Conservation (phyloP, 1,284 basidiomycete species). For the Rhodotorula mucilaginosa region DNA sequence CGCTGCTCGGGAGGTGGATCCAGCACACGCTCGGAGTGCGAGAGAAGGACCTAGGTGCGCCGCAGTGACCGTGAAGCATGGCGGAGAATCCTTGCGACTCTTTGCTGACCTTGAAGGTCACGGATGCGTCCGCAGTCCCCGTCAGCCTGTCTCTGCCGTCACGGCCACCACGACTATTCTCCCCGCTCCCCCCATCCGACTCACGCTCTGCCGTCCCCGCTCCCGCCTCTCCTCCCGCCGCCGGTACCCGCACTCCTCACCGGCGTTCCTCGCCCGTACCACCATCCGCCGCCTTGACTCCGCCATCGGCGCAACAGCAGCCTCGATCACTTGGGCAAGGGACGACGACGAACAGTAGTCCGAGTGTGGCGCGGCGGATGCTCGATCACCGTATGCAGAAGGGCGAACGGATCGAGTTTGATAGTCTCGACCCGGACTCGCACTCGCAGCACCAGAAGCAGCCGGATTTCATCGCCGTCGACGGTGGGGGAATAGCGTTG, state of each 20-base stretch:
- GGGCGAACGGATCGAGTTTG: too few species aligned
- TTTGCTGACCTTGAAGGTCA: background rate
- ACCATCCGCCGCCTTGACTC: background rate
- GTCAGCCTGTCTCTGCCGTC: slow-evolving; percentile 18
- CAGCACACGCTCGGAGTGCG: background rate
- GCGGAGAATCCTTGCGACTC: background rate
- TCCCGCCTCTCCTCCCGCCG: background rate
- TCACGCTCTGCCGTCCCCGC: background rate
- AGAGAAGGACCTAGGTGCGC: slow-evolving; percentile 9
- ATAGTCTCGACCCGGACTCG: too few species aligned
- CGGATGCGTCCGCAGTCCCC: background rate
- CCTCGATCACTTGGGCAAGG: background rate
- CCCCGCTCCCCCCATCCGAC: background rate
- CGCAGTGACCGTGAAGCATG: too few species aligned
- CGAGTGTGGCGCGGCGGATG: slow-evolving; percentile 15
- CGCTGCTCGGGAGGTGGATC: slow-evolving; percentile 17
- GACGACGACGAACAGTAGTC: background rate
- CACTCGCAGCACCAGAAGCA: too few species aligned
- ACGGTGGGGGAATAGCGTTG: too few species aligned
- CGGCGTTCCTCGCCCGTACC: background rate
- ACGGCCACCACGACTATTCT: background rate
- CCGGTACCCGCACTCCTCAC: background rate
- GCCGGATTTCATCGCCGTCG: too few species aligned
- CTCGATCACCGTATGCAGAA: slow-evolving; percentile 1
- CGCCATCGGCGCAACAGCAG: background rate